Base-by-base conservation (phyloP, 2,329 filamentous ascomycete species). In the Penicillium sp. region DNA sequence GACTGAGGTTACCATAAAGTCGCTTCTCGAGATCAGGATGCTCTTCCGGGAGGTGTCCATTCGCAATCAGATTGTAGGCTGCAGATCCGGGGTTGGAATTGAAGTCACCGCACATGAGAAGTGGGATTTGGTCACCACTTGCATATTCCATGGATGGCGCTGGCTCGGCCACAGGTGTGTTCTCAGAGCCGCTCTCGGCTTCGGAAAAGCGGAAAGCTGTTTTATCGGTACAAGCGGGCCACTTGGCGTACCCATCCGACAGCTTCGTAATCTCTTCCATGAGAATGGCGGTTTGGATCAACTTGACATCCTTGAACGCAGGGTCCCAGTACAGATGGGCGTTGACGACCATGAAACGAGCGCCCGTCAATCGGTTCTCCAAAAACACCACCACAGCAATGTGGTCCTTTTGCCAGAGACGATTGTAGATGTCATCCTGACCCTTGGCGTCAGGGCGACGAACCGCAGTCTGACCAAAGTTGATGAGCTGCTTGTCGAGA, bases 341-440 rank as follows among this genome's bases (percentile, higher is more conserved):
- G 64, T 97, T 97, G 57, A 89, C 89, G 33, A 97, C 83, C 54
- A 98, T 95, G 62, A 97, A 75, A 48, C 93, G 84, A 11, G 89
- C 84, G n/a, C 93, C 93, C 0, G 91, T 96, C 51, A 81, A 75
- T 34, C 91, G 83, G 62, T 95, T 96, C 70, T 98, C 93, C 53
- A 98, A 82, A 74, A 97, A 95, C 47, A 86, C 83, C 41, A 95
- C 82, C 41, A 95, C 85, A 12, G 87, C 93, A 68, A 98, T 95
- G 66, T 97, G 91, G 76, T 98, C 93, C 72, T 93, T 89, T 52
- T 91, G 90, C 93, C 96, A 97, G 51, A 98, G 86, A 27, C 93
- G 86, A 68, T 98, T 98, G 78, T 95, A 97, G 48, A 97, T 91
- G 62, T 98, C 93, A 65, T 95, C 88, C 62, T 95, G 89, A 48